Evolutionary conservation across 495 filamentous ascomycete species (phyloP).

Genomic region (Glutinoglossum americanum): DNA sequence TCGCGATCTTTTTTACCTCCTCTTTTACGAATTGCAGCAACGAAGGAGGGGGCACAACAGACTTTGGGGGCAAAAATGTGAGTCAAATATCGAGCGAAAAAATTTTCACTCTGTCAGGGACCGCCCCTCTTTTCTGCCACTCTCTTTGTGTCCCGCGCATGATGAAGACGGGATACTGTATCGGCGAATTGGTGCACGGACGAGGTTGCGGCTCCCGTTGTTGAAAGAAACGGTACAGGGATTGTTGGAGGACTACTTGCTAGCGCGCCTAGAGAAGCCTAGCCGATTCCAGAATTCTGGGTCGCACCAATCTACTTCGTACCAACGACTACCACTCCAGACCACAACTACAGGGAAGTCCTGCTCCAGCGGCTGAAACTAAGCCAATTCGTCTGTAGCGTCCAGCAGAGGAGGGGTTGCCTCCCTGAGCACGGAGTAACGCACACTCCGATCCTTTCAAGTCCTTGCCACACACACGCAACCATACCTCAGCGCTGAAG

Average conservation of each 20-base stretch:
- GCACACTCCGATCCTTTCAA: no score
- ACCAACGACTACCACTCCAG: not conserved
- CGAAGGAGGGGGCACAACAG: not conserved
- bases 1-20: not conserved
- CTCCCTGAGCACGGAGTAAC: no score
- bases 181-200: not conserved
- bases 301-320: not conserved
- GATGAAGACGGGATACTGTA: not conserved
- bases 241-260: not conserved
- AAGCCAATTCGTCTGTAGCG: not conserved
- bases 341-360: not conserved
- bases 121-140: not conserved
- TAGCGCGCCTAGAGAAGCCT: not conserved
- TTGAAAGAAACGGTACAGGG: not conserved
- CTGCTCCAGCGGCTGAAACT: not conserved
- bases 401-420: not conserved
- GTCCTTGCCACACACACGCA: no score
- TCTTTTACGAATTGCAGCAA: not conserved
- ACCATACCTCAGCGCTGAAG: not conserved
- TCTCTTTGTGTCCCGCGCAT: not conserved
- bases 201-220: not conserved
- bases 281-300: not conserved
- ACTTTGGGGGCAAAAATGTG: not conserved
- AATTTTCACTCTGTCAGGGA: not conserved
- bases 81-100: not conserved